Base-by-base conservation (phyloP, 352 stramenopile species). In the Globisporangium cederbergense region DNA sequence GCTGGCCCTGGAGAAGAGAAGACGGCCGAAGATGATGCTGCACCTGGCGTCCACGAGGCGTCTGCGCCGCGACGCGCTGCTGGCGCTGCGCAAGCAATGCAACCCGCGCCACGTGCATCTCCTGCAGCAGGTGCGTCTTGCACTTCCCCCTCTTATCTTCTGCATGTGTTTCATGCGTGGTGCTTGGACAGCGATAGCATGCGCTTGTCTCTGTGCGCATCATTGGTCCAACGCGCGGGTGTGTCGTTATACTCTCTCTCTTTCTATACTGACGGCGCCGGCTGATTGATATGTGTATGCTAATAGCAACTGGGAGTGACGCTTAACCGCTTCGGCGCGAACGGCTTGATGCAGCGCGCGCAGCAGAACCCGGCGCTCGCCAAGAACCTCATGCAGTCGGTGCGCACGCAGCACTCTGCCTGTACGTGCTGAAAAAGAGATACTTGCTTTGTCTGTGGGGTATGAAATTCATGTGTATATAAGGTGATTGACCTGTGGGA, bases 231-330 rank as follows among this genome's bases (percentile, higher is more conserved):
- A 47, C 16, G 42, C 14, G n/a, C 11, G 9, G 8, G 36, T 34
- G 18, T 50, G 34, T 36, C 36, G 49, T 36, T 36, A 47, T n/a
- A 4, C 42, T 18, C 13, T 47, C 4, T 16, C 13, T 47, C 14
- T 16, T 47, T 7, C 42, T 47, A 16, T 20, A n/a, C 20, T 52
- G 50, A 38, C 25, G 25, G 25, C 25, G 25, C 25, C 25, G 25
- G 20, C 46, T 38, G 38, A 18, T 25, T 18, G 9, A 16, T 30
- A 32, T 32, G 32, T 59, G 53, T 9, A 55, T 55, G 13, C n/a
- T 40, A 34, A 2, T 54, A 95, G 86, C 86, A 91, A 91, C 52
- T 92, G 10, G 76, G 78, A 8, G 72, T 68, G 34, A 86, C 78
- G 64, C 50, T 95, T 47, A 70, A 82, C 38, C 80, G 83, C 43